Evolutionary conservation across 1,284 basidiomycete genomes (phyloP).

Genomic region (Erythrobasidium hasegawianum): DNA sequence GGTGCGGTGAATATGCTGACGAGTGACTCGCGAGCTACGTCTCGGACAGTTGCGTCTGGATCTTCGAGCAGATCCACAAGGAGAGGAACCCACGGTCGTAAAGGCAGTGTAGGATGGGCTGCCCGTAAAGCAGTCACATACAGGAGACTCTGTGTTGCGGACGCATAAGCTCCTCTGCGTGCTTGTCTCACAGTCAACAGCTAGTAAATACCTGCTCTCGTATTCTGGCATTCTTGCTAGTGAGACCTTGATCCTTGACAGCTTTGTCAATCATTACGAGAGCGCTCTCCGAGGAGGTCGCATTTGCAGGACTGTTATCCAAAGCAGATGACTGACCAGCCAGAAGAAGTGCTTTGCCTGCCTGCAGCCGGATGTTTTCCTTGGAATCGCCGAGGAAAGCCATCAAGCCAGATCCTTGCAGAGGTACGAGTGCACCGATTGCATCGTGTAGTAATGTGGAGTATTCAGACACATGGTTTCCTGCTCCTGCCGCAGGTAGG

Average conservation of each 20-base stretch:
- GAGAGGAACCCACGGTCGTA: constrained; percentile 72
- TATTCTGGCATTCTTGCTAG: constrained; percentile 57
- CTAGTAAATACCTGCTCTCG: constrained; percentile 70
- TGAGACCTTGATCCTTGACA: constrained; percentile 71
- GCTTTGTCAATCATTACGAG: constrained; percentile 70
- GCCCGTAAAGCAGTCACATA: constrained; percentile 32
- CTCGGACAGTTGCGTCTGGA: constrained; percentile 81
- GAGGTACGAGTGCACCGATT: constrained; percentile 37
- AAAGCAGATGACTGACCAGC: constrained; percentile 61
- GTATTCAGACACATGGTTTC: constrained; percentile 59
- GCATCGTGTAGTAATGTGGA: constrained; percentile 58
- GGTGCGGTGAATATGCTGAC: constrained; percentile 79
- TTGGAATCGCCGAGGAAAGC: constrained; percentile 64
- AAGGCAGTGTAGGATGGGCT: constrained; percentile 64
- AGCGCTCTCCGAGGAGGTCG: constrained; percentile 59
- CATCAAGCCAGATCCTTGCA: constrained; percentile 52
- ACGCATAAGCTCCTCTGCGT: no score
- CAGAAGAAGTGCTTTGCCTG: constrained; percentile 47
- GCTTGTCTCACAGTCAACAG: neutral
- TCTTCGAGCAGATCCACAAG: constrained; percentile 86
- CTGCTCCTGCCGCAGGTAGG: constrained; percentile 57
- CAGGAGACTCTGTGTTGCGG: constrained; percentile 13
- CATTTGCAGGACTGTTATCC: constrained; percentile 56
- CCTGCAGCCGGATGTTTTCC: constrained; percentile 59
- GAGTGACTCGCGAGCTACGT: constrained; percentile 72